A percentile compares a stretch with the other conserved stretches of the same genome.
Evolutionary conservation across 1,139 yeast genomes (phyloP).

Genomic region (Taphrina confusa): DNA sequence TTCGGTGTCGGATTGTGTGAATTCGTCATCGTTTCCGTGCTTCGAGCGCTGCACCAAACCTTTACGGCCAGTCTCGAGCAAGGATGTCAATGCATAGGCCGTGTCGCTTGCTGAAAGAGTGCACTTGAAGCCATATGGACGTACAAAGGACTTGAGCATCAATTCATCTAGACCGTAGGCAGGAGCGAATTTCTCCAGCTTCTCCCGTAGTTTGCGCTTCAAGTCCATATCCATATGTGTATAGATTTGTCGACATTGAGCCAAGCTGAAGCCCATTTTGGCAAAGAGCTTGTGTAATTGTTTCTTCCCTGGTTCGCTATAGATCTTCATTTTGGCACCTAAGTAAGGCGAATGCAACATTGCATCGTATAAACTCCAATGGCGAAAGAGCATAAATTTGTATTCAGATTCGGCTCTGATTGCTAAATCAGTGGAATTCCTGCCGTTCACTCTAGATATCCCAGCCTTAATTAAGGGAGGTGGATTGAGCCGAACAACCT

Average conservation of each 20-base stretch:
- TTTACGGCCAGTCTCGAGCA: slow-evolving; percentile 58
- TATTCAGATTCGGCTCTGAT: slow-evolving; percentile 78
- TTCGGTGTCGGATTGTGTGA: slow-evolving; percentile 37
- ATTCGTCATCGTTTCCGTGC: slow-evolving; percentile 26
- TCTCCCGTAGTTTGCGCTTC: slow-evolving; percentile 69
- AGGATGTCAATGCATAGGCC: slow-evolving; percentile 82
- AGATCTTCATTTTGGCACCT: slow-evolving; percentile 78
- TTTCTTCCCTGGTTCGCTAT: slow-evolving; percentile 91
- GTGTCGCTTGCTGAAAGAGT: slow-evolving; percentile 89
- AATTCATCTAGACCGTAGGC: slow-evolving; percentile 81
- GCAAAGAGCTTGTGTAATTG: slow-evolving; percentile 89
- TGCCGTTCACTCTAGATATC: slow-evolving; percentile 46
- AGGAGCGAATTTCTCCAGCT: slow-evolving; percentile 69
- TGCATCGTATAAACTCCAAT: slow-evolving; percentile 90
- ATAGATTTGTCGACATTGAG: slow-evolving; percentile 90
- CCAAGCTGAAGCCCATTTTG: slow-evolving; percentile 89
- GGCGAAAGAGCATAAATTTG: slow-evolving; percentile 79
- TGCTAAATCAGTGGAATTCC: slow-evolving; percentile 59
- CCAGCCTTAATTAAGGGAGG: slow-evolving; percentile 40
- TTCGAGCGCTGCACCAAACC: slow-evolving; percentile 31
- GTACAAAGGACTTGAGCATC: slow-evolving; percentile 78
- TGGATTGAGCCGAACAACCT: slow-evolving; percentile 70
- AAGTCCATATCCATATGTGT: slow-evolving; percentile 79
- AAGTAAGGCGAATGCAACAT: slow-evolving; percentile 87
- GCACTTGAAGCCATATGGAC: slow-evolving; percentile 85